Evolutionary conservation across 2,329 filamentous ascomycete genomes (phyloP).

Genomic region (Fusarium penzigii): DNA sequence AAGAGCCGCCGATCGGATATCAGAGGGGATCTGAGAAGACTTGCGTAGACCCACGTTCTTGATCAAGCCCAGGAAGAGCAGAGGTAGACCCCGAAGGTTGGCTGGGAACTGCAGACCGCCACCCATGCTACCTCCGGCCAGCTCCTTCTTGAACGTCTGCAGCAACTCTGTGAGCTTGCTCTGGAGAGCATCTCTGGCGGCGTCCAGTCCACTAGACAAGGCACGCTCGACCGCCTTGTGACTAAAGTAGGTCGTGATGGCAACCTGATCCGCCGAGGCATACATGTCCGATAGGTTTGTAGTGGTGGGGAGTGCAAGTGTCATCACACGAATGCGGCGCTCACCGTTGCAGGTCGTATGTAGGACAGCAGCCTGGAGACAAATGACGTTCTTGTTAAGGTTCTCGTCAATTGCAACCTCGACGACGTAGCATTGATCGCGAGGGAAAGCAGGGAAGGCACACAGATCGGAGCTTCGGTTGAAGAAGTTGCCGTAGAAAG

Average conservation of each 20-base stretch:
- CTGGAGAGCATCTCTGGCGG: constrained; percentile 86
- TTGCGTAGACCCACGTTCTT: constrained; percentile 95
- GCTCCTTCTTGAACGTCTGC: constrained; percentile 94
- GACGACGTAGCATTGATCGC: constrained; percentile 96
- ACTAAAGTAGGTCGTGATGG: constrained; percentile 90
- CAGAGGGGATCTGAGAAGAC: constrained; percentile 89
- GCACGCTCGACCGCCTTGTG: constrained; percentile 96
- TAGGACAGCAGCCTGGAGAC: constrained; percentile 89
- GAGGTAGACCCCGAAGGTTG: constrained; percentile 84
- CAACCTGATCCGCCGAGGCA: constrained; percentile 90
- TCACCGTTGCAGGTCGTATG: constrained; percentile 99
- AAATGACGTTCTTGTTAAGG: constrained; percentile 86
- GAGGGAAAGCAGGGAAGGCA: constrained; percentile 95
- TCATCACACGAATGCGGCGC: constrained; percentile 91
- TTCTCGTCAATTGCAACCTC: constrained; percentile 98
- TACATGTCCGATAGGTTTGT: constrained; percentile 89
- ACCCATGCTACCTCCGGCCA: constrained; percentile 93
- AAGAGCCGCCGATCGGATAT: constrained; percentile 89
- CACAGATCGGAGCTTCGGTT: constrained; percentile 97
- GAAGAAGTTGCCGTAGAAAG: constrained; percentile 99
- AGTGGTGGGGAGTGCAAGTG: constrained; percentile 88
- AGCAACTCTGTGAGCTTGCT: constrained; percentile 90
- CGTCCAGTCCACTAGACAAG: constrained; percentile 82
- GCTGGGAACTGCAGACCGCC: constrained; percentile 92
- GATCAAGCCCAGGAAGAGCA: constrained; percentile 90